These are phyloP conservation scores for Neonectria magnoliae DNA, from an alignment of 2,329 filamentous ascomycete genomes.

Conservation along the genomic window DNA sequence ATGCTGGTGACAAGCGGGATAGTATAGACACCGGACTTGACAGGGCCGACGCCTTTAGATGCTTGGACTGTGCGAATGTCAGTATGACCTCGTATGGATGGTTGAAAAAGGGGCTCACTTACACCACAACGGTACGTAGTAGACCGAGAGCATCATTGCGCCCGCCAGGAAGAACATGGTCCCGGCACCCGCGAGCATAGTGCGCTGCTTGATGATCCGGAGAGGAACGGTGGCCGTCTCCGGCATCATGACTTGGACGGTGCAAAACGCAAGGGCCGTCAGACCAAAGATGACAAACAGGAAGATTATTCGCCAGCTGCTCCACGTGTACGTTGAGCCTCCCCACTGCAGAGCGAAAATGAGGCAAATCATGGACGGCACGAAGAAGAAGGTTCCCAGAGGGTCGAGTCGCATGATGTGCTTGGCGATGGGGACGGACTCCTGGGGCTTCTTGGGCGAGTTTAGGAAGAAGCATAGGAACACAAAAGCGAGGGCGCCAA, in stretches of 20 bases:
- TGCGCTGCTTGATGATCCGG: constrained; percentile 64
- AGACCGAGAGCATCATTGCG: constrained; percentile 64
- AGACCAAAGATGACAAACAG: constrained; percentile 63
- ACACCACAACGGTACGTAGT: constrained; percentile 66
- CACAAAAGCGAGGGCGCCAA: constrained; percentile 61
- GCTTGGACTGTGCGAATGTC: constrained; percentile 59
- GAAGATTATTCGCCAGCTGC: constrained; percentile 61
- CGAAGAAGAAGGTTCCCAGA: constrained; percentile 67
- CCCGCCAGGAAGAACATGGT: constrained; percentile 60
- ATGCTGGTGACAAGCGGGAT: constrained; percentile 66
- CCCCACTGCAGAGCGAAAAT: constrained; percentile 73
- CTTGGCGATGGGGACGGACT: constrained; percentile 47
- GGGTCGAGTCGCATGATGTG: constrained; percentile 66
- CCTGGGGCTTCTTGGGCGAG: constrained; percentile 47
- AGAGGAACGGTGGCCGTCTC: constrained; percentile 67
- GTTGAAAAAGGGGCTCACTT: constrained; percentile 41
- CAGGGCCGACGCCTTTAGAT: constrained; percentile 61
- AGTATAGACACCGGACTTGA: constrained; percentile 66
- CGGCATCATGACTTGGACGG: constrained; percentile 63
- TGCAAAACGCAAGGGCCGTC: constrained; percentile 57
- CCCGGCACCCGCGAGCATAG: constrained; percentile 59
- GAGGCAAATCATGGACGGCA: constrained; percentile 68
- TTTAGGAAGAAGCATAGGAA: constrained; percentile 61
- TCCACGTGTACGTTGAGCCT: constrained; percentile 64
- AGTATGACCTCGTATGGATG: constrained; percentile 19